phyloP scores from a whole-genome alignment of 345 rosid genomes.

The Hypericum androsaemum region DNA sequence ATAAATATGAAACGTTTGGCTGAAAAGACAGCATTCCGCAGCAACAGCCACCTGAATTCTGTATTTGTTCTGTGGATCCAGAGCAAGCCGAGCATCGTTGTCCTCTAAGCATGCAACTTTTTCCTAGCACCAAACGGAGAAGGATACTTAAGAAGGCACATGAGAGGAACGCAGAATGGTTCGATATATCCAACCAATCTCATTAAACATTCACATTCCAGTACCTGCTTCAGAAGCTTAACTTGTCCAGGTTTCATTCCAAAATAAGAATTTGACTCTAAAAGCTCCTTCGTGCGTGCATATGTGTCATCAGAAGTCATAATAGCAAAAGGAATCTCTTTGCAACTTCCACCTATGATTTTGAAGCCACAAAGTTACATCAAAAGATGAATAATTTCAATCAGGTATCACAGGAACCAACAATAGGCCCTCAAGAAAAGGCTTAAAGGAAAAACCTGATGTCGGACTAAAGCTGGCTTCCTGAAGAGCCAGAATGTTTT shows the following conservation, averaged over 20 bases:
- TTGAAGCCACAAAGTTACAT: not conserved
- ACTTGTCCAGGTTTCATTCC: slow-evolving; percentile 88
- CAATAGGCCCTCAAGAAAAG: too few species aligned
- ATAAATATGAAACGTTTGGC: not conserved
- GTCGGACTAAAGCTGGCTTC: slow-evolving; percentile 56
- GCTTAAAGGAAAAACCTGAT: slow-evolving; percentile 31
- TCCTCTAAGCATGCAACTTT: slow-evolving; percentile 97
- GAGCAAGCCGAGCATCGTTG: slow-evolving; percentile 81
- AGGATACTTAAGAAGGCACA: too few species aligned
- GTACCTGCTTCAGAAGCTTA: slow-evolving; percentile 87
- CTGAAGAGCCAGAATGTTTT: slow-evolving; percentile 77
- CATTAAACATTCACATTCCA: not conserved
- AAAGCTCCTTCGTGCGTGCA: slow-evolving; percentile 48
- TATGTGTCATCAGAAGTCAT: slow-evolving; percentile 99
- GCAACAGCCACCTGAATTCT: slow-evolving; percentile 58
- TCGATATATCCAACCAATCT: too few species aligned
- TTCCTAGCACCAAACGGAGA: slow-evolving; percentile 33
- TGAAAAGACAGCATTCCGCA: not conserved
- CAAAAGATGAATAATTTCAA: slow-evolving; percentile 6
- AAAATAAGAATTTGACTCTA: slow-evolving; percentile 71
- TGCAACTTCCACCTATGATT: slow-evolving; percentile 40
- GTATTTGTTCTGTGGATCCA: slow-evolving; percentile 71
- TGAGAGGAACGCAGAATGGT: too few species aligned
- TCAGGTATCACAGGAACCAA: not conserved
- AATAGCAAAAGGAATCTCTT: slow-evolving; percentile 72